Evolutionary conservation across 2,329 filamentous ascomycete species (phyloP), one percentile per base, ranked within the genome.

Genomic region (Cladosporium oxysporum): DNA sequence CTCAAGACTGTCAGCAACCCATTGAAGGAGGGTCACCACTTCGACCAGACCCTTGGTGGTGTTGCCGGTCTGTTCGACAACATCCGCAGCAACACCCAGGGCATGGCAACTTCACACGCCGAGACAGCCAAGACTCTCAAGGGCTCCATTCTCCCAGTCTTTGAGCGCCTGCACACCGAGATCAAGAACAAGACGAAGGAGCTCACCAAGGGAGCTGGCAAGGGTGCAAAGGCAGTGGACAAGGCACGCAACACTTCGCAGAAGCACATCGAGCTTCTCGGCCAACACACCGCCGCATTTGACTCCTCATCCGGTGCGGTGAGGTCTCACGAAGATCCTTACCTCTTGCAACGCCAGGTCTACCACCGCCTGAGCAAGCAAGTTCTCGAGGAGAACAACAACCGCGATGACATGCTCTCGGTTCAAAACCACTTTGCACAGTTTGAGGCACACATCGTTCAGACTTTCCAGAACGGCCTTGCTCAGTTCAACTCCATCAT

Each of bases 151-250:
- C 84, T 97, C 23, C 95, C 94, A 44, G 89, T 94, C 69, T 89
- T 99, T 75, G 92, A 96, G 73, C 90, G 93, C 62, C 84, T 99
- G 58, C 93, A 98, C 82, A 90, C 92, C 77, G 95, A 98, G 78
- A 95, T 99, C 83, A 99, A 98, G 85, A 89, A 91, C 82, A 98
- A 98, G 83, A 85, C 87, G 69, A 98, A 98, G 83, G 93, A 97
- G 80, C 85, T 99, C 59, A 85, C 87, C 52, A 85, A 88, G 68
- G 93, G 94, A 10, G 92, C 91, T 26, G 86, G 88, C 68, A 97
- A 96, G 83, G 87, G 89, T 18, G 88, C 91, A 71, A 99, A 98
- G 82, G 88, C 92, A 60, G 93, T 99, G 26, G 92, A 97, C 68
- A 97, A 96, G 82, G 89, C 92, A 10, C 91, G 94, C 67, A 88